Base-by-base conservation (phyloP, 495 filamentous ascomycete species). In the Aspergillus bridgeri region DNA sequence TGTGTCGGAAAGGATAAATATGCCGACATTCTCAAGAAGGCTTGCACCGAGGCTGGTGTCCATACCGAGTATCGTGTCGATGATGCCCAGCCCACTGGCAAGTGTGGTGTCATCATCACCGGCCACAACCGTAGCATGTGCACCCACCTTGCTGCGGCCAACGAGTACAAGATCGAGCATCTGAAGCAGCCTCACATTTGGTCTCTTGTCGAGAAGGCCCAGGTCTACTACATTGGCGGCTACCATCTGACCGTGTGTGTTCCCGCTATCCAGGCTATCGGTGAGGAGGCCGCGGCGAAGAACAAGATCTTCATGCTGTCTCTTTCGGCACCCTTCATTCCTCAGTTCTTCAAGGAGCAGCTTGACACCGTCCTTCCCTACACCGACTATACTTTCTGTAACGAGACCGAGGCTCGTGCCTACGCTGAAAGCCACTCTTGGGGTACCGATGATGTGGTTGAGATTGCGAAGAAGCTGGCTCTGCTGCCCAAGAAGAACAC, bases 321-420 rank as follows among this genome's bases (percentile, higher is more conserved):
- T 57, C 82, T 98, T 42, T 91, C 88, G 42, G 94, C 94, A 20
- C 94, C 95, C 25, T 99, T 98, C 84, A 95, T 99, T 62, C 77
- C 89, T 42, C 87, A 93, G 73, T 96, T 96, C 83, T 99, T 97
- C 85, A 98, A 96, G 81, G 92, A 96, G 19, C 90, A 85, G 56
- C 82, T 99, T 42, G 91, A 94, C 74, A 83, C 84, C 60, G 87
- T 88, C 3, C 80, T 89, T 9, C 88, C 87, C 20, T 98, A 96
- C 84, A 93, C 89, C 79, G 94, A 99, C 79, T 96, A 92, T 79
- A 80, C 96, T 33, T 88, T 98, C 75, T 94, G 92, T 60, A 99
- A 99, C 75, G 95, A 98, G 86, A 89, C 88, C 25, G 94, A 99
- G 77, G 94, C 92, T 29, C 81, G 83, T 61, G 77, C 89, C 52